Evolutionary conservation across 495 filamentous ascomycete species (phyloP).

Genomic region (Hypoxylon trugodes): DNA sequence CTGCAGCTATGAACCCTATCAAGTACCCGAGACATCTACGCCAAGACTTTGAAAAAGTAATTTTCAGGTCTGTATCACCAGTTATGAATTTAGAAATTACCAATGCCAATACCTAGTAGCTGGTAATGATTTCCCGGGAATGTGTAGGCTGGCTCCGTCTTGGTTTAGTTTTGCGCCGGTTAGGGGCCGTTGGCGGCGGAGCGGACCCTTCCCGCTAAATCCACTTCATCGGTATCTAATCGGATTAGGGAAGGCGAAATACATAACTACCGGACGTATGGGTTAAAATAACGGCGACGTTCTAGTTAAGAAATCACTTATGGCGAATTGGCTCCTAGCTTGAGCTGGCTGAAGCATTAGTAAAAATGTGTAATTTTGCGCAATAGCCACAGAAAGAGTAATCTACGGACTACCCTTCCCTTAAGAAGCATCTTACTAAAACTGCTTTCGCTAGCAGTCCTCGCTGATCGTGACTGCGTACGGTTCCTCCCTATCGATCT

Average conservation of each 20-base stretch:
- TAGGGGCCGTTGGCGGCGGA: background rate
- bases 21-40: background rate
- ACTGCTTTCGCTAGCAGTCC: background rate
- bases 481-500: too few species aligned
- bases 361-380: too few species aligned
- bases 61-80: too few species aligned
- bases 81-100: too few species aligned
- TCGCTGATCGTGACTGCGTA: background rate
- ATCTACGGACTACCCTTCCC: background rate
- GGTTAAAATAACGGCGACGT: too few species aligned
- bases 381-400: background rate
- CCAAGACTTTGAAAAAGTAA: conserved; percentile 3
- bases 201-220: background rate
- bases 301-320: too few species aligned
- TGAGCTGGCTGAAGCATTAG: too few species aligned
- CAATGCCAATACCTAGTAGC: background rate
- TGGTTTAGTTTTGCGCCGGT: too few species aligned
- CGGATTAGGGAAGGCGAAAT: background rate
- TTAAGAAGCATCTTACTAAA: background rate
- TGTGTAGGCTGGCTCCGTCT: too few species aligned
- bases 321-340: too few species aligned
- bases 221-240: background rate
- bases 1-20: background rate
- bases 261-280: too few species aligned
- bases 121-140: too few species aligned